These are phyloP conservation scores for Neltuma alba DNA, from an alignment of 306 rosid genomes.

Conservation along the genomic window DNA sequence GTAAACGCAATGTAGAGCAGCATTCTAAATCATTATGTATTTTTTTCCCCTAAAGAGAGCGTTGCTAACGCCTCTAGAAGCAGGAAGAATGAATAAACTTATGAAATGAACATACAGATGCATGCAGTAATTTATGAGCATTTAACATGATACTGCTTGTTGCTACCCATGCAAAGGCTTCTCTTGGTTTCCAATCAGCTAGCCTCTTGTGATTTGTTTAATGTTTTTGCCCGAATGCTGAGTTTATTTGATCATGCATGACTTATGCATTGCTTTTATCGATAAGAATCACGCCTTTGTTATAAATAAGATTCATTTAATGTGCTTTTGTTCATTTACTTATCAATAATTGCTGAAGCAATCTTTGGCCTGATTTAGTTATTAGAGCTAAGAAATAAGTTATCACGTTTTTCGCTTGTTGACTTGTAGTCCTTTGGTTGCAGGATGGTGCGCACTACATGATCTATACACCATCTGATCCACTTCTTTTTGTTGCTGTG, in stretches of 20 bases:
- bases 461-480: slow-evolving; percentile 91
- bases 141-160: slow-evolving; percentile 7
- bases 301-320: slow-evolving; percentile 21
- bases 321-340: slow-evolving; percentile 4
- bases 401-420: slow-evolving; percentile 10
- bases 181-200: slow-evolving; percentile 22
- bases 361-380: slow-evolving; percentile 18
- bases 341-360: slow-evolving; percentile 8
- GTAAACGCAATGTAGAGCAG: slow-evolving; percentile 3
- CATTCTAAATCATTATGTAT: slow-evolving; percentile 17
- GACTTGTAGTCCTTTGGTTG: slow-evolving; percentile 29
- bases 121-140: slow-evolving; percentile 12
- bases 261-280: background rate
- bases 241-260: slow-evolving; percentile 18
- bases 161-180: slow-evolving; percentile 11
- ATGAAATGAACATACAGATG: slow-evolving; percentile 18
- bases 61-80: slow-evolving; percentile 9
- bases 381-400: background rate
- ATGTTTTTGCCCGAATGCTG: background rate
- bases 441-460: slow-evolving; percentile 81
- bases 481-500: slow-evolving; percentile 58
- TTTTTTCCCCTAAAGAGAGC: background rate
- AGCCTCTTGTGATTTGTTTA: slow-evolving; percentile 9
- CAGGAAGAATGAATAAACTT: slow-evolving; percentile 28
- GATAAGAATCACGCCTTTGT: slow-evolving; percentile 1